Base-by-base conservation (phyloP, 2,329 filamentous ascomycete genomes). In the Chrysosphaeria jannelii region DNA sequence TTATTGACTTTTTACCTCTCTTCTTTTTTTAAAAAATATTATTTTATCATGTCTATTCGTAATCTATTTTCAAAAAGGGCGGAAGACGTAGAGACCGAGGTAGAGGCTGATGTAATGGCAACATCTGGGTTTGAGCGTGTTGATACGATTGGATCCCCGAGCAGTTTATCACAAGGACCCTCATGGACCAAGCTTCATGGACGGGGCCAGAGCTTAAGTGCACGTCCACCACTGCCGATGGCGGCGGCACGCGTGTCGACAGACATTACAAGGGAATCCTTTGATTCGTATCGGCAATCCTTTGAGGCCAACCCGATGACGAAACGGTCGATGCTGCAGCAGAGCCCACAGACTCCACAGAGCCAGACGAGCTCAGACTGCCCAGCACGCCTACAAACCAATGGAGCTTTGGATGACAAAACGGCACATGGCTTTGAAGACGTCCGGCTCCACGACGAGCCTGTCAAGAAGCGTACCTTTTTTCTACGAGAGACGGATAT, bases 221-320 rank as follows among this genome's bases (percentile, higher is more conserved):
- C 26, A 48, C 46, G 20, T 64, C 60, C 5, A 52, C 48, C 32
- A 54, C 60, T 32, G 55, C 49, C 15, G 46, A 38, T 25, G 63
- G 57, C 38, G 21, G 25, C 25, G 19, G 22, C 24, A 25, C 16
- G 21, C 14, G 74, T 28, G 64, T 66, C 35, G 76, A 89, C 30
- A 79, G 76, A 71, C 31, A 93, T 93, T 41, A 90, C 79, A 18
- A 62, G 81, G 36, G 85, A 93, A 47, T 91, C 79, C 2, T 93
- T 93, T 39, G 85, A 93, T 42, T 90, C 79, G 3, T 93, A 93
- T 46, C 59, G 85, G 31, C 65, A 85, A 36, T 91, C 79, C 31
- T 93, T 93, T 50, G 81, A 93, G n/a, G 16, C 16, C 7, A 7
- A 18, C 16, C 16, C 16, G 16, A 18, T n/a, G n/a, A 18, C 16